Conservation (phyloP, 768 basidiomycete genomes). For the Boletus insuetus region DNA sequence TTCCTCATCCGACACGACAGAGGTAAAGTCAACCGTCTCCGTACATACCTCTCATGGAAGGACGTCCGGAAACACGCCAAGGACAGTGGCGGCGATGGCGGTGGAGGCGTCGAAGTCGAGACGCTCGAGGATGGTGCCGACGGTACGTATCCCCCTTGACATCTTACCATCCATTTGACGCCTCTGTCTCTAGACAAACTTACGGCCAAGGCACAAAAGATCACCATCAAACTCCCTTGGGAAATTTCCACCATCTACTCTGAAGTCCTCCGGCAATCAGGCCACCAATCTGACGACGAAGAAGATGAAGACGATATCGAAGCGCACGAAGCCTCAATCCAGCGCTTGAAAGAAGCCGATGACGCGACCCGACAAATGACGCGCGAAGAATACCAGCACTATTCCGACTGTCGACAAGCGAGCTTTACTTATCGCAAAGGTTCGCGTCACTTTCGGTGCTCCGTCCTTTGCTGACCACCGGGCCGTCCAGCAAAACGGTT, state of each 20-base stretch:
- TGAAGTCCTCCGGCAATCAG: slow-evolving; percentile 72
- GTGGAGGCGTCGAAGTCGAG: slow-evolving; percentile 79
- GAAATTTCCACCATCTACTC: slow-evolving; percentile 90
- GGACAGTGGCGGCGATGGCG: slow-evolving; percentile 81
- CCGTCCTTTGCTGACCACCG: not conserved
- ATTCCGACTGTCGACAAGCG: slow-evolving; percentile 94
- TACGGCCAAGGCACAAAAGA: slow-evolving; percentile 83
- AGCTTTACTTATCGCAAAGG: slow-evolving; percentile 98
- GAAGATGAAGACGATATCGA: slow-evolving; percentile 96
- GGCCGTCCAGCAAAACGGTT: slow-evolving; percentile 80
- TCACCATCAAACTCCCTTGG: slow-evolving; percentile 95
- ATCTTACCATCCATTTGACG: not conserved
- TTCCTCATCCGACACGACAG: slow-evolving; percentile 94
- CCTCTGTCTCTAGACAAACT: slow-evolving; percentile 57
- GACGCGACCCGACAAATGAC: slow-evolving; percentile 96
- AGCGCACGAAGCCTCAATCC: slow-evolving; percentile 91
- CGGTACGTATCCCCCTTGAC: slow-evolving; percentile 40
- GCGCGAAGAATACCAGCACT: slow-evolving; percentile 93
- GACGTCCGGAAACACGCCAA: slow-evolving; percentile 95
- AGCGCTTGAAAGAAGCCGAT: slow-evolving; percentile 91
- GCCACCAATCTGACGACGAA: slow-evolving; percentile 88
- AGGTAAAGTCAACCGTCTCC: slow-evolving; percentile 87
- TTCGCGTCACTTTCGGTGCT: slow-evolving; percentile 27
- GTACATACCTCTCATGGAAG: slow-evolving; percentile 96
- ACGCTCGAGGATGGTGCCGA: slow-evolving; percentile 81